Evolutionary conservation across 2,329 filamentous ascomycete genomes (phyloP).

Genomic region (Fusarium verticillioides): DNA sequence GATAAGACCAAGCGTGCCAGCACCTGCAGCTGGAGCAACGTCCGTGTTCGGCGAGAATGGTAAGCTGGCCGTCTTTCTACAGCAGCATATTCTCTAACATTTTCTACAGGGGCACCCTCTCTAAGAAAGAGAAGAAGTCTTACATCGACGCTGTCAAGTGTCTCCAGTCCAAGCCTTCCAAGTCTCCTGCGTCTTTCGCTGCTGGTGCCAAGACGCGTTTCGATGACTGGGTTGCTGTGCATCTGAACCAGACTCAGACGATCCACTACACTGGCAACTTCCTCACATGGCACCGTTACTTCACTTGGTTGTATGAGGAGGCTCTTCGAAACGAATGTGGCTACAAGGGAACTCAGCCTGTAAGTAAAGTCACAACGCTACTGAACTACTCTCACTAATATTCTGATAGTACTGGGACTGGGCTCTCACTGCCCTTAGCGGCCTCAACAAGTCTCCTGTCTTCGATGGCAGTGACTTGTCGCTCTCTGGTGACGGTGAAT

Average conservation of each 20-base stretch:
- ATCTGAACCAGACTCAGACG: constrained; percentile 58
- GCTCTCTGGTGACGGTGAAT: constrained; percentile 58
- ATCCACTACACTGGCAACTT: constrained; percentile 57
- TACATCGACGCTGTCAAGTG: constrained; percentile 61
- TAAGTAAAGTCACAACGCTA: constrained; percentile 18
- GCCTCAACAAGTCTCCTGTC: constrained; percentile 55
- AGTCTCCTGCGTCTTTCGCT: constrained; percentile 47
- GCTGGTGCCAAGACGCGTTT: constrained; percentile 58
- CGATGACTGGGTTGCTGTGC: constrained; percentile 62
- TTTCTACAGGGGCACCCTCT: constrained; percentile 37
- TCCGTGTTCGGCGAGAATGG: constrained; percentile 49
- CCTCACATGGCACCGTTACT: constrained; percentile 49
- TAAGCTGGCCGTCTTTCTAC: constrained; percentile 8
- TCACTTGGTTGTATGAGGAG: constrained; percentile 48
- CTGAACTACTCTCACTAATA: constrained; percentile 2
- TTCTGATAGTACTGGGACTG: constrained; percentile 58
- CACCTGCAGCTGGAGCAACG: constrained; percentile 44
- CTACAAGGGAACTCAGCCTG: constrained; percentile 54
- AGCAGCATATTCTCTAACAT: not conserved
- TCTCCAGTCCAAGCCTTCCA: constrained; percentile 52
- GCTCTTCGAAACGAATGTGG: constrained; percentile 49
- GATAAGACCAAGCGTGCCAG: constrained; percentile 36
- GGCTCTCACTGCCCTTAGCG: constrained; percentile 50
- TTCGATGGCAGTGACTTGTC: constrained; percentile 61
- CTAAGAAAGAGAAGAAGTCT: constrained; percentile 42